Evolutionary conservation across 805 yeast genomes (phyloP).

Genomic region (Deakozyma indianensis): DNA sequence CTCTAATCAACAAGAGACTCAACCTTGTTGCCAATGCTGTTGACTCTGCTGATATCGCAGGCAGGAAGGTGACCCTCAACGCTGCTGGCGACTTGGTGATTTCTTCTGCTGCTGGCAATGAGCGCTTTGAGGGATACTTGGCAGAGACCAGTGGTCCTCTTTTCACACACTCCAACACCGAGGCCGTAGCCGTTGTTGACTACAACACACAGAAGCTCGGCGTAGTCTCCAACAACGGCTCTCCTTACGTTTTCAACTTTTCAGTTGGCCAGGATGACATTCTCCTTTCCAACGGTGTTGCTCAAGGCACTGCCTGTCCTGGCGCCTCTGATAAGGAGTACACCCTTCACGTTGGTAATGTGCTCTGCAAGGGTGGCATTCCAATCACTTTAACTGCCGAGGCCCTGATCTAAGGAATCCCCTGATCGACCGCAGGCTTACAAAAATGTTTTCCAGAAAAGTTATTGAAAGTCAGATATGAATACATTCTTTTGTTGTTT

Average conservation of each 20-base stretch:
- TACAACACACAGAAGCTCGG: not conserved
- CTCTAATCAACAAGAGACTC: not conserved
- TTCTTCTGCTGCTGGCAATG: not conserved
- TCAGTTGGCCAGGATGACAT: not conserved
- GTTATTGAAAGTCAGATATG: too few species aligned
- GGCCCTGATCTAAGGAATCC: too few species aligned
- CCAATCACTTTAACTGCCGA: not conserved
- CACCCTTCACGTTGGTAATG: not conserved
- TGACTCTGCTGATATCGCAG: not conserved
- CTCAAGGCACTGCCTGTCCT: slow-evolving; percentile 1
- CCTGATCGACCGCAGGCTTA: too few species aligned
- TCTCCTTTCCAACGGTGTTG: not conserved
- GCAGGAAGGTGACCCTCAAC: not conserved
- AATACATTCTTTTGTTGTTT: too few species aligned
- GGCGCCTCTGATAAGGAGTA: not conserved
- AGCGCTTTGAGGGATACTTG: not conserved
- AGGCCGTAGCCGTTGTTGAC: not conserved
- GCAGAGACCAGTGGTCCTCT: not conserved
- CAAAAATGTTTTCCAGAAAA: too few species aligned
- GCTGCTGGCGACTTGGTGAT: not conserved
- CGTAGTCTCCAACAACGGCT: not conserved
- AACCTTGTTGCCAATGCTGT: not conserved
- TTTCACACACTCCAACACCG: not conserved
- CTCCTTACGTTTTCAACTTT: not conserved
- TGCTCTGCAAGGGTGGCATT: not conserved